Evolutionary conservation across 2,329 filamentous ascomycete genomes (phyloP), one percentile per base, ranked within the genome.

Genomic region (Pseudogymnoascus sp.): DNA sequence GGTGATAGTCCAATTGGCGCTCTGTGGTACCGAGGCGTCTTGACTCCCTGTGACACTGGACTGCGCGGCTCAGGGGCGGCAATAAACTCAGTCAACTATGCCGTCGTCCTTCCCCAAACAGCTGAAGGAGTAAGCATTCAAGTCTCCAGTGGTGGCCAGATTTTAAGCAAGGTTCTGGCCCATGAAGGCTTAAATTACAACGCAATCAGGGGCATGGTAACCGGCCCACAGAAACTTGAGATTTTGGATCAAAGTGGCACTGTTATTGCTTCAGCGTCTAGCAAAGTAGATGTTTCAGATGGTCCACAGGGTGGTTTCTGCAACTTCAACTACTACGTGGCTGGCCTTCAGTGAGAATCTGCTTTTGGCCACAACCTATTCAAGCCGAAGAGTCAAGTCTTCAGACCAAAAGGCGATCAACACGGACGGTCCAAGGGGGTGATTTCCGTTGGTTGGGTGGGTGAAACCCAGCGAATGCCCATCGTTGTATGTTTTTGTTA

Each of bases 291-390:
- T 42, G 71, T 72, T n/a, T 61, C 65, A 15, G 67, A 69, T n/a
- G 57, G 62, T 7, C 65, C 69, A 5, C 63, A 66, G n/a, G 44
- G 23, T 13, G 44, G 69, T 8, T 68, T 73, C 57, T 74, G 71
- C 61, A 70, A 73, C 62, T 74, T 70, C 31, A 74, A 74, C 44
- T 74, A 73, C 61, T 69, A 71, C 35, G 72, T 74, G 11, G 66
- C 65, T 15, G 71, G 68, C 4, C 62, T 73, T 59, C 28, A 68
- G 38, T 73, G 61, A 61, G 23, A 19, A 19, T 28, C 13, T 50
- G 15, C 23, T n/a, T 47, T n/a, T 11, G 11, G 21, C 21, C 9
- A 11, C 21, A 21, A 26, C 21, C 4, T 23, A n/a, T 23, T 44
- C 19, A 19, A 26, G 13, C 11, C 26, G 13, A 19, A 23, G 21